Evolutionary conservation across 208 protist genomes (phyloP).

Genomic region (Acanthamoeba healyi): DNA sequence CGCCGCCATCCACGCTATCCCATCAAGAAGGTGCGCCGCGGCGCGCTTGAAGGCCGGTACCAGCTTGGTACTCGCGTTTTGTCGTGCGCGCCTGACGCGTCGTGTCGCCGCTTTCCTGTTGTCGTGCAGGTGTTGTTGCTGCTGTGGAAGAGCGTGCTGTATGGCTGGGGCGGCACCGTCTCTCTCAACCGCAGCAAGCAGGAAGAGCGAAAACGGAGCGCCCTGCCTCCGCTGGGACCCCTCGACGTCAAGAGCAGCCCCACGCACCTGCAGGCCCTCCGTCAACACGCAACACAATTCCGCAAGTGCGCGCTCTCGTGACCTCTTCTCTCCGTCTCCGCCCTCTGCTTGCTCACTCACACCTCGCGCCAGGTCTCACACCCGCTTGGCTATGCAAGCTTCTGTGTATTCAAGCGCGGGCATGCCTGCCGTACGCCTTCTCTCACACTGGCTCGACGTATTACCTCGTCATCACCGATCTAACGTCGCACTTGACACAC

Average conservation of each 20-base stretch:
- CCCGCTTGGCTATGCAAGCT: slow-evolving; percentile 3
- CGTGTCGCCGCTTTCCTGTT: background rate
- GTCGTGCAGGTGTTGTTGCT: slow-evolving; percentile 48
- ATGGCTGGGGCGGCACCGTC: slow-evolving; percentile 41
- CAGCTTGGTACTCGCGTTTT: too few relatives aligned
- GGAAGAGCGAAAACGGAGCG: background rate
- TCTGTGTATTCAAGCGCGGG: background rate
- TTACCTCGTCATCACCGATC: too few relatives aligned
- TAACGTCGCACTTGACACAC: background rate
- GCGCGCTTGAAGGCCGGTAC: too few relatives aligned
- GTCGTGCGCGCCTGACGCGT: background rate
- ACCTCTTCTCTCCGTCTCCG: background rate
- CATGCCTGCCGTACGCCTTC: slow-evolving; percentile 7
- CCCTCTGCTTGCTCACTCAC: background rate
- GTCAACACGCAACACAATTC: background rate
- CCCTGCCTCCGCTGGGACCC: background rate
- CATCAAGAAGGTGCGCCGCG: slow-evolving; percentile 76
- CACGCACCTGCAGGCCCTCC: background rate
- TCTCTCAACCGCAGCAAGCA: background rate
- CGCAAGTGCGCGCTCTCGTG: background rate
- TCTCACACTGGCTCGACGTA: too few relatives aligned
- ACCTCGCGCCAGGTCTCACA: background rate
- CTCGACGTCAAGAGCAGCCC: slow-evolving; percentile 48
- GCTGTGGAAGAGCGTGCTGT: slow-evolving; percentile 70
- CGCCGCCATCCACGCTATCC: slow-evolving; percentile 23